Evolutionary conservation across 371 early-diverging fungal genomes (phyloP).

Genomic region (Entomophthora muscae): DNA sequence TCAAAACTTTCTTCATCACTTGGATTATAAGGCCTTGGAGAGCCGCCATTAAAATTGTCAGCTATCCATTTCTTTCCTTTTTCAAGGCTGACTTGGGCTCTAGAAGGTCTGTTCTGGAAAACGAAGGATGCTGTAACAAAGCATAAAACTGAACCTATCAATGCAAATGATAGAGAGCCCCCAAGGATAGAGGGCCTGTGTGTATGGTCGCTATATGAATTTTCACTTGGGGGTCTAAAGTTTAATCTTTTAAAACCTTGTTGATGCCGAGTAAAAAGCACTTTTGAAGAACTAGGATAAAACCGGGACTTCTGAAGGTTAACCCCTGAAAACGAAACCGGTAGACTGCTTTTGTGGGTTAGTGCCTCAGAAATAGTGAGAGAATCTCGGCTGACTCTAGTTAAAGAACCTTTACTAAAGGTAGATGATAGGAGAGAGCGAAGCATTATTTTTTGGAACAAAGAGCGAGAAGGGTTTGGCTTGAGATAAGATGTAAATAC

Average conservation of each 20-base stretch:
- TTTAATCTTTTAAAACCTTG: background rate
- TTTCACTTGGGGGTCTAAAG: background rate
- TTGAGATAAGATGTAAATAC: too few relatives aligned
- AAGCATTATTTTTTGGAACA: too few relatives aligned
- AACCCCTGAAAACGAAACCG: too few relatives aligned
- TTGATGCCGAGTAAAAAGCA: background rate
- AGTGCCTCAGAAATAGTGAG: too few relatives aligned
- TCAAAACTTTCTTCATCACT: background rate
- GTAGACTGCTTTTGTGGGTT: too few relatives aligned
- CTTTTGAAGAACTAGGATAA: background rate
- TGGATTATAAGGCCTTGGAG: background rate
- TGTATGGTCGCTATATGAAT: background rate
- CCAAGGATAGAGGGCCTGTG: background rate
- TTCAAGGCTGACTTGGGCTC: background rate
- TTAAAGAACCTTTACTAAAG: too few relatives aligned
- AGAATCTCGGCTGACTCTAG: too few relatives aligned
- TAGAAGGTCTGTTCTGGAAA: background rate
- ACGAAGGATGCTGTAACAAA: background rate
- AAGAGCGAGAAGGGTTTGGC: too few relatives aligned
- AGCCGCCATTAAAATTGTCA: background rate
- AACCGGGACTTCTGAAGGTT: background rate
- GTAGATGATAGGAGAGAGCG: too few relatives aligned
- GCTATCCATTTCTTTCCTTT: background rate
- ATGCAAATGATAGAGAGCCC: background rate
- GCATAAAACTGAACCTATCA: background rate